phyloP scores from a whole-genome alignment of 805 yeast species.

The Phaffomyces antillensis region DNA sequence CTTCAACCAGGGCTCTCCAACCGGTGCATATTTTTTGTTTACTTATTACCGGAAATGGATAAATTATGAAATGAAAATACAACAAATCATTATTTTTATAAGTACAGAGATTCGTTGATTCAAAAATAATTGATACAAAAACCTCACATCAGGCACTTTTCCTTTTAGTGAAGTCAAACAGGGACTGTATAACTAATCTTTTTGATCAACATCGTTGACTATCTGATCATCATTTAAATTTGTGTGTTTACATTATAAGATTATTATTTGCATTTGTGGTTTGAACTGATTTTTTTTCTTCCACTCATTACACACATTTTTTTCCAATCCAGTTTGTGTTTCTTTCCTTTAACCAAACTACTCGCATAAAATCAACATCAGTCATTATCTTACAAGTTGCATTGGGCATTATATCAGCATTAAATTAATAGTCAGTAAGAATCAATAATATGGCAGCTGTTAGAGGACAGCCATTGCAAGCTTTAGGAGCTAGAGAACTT shows the following conservation, averaged over 20 bases:
- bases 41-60: slow-evolving; percentile 19
- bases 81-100: not conserved
- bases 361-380: not conserved
- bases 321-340: not conserved
- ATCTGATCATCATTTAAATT: not conserved
- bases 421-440: too few species aligned
- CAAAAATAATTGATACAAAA: not conserved
- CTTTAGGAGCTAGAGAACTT: slow-evolving; percentile 27
- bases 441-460: slow-evolving; percentile 22
- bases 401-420: too few species aligned
- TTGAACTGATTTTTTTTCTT: not conserved
- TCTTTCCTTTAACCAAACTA: not conserved
- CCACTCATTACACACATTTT: not conserved
- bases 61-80: not conserved
- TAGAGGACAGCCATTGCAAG: slow-evolving; percentile 35
- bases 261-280: slow-evolving; percentile 6
- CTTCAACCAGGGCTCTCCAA: not conserved
- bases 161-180: too few species aligned
- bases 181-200: too few species aligned
- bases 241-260: not conserved
- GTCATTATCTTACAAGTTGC: not conserved
- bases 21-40: slow-evolving; percentile 13
- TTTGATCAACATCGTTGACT: not conserved
- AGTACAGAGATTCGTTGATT: not conserved
- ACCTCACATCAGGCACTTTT: not conserved